A percentile compares a stretch with the other conserved stretches of the same genome.
Conservation (phyloP, 805 yeast species). For the Kurtzmaniella cleridarum region DNA sequence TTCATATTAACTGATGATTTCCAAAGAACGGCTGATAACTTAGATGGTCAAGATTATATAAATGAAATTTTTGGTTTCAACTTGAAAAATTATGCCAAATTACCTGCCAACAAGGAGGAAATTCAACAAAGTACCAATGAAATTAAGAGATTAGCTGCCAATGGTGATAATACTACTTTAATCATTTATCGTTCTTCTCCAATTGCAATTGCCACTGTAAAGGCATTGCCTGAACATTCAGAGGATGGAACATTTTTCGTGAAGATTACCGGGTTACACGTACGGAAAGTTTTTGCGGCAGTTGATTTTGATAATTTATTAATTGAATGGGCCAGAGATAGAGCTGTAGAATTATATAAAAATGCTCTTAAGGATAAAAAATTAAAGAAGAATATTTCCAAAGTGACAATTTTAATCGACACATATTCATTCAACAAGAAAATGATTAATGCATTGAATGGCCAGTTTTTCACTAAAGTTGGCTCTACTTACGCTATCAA, state of each 20-base stretch:
- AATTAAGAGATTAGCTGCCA: slow-evolving; percentile 15
- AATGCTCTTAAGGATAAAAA: slow-evolving; percentile 22
- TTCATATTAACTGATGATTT: slow-evolving; percentile 44
- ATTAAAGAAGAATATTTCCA: slow-evolving; percentile 20
- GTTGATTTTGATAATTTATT: slow-evolving; percentile 63
- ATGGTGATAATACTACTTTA: slow-evolving; percentile 47
- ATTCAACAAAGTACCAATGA: slow-evolving; percentile 12
- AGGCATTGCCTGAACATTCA: slow-evolving; percentile 33
- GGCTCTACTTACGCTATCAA: slow-evolving; percentile 20
- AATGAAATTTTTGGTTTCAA: slow-evolving; percentile 46
- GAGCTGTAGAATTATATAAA: slow-evolving; percentile 38
- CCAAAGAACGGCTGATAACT: slow-evolving; percentile 26
- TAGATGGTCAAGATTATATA: slow-evolving; percentile 18
- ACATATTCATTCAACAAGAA: slow-evolving; percentile 47
- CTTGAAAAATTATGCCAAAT: slow-evolving; percentile 40
- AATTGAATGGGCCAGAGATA: slow-evolving; percentile 52
- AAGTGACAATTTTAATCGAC: slow-evolving; percentile 40
- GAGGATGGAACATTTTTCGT: slow-evolving; percentile 41
- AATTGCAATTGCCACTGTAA: slow-evolving; percentile 54
- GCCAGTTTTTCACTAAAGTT: slow-evolving; percentile 40
- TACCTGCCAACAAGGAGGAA: slow-evolving; percentile 16
- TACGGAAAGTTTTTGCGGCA: slow-evolving; percentile 61
- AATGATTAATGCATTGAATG: slow-evolving; percentile 30
- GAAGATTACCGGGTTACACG: slow-evolving; percentile 52
- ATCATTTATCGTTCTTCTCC: slow-evolving; percentile 66